phyloP scores from a whole-genome alignment of 768 basidiomycete genomes.

The Psilocybe subaeruginosa region DNA sequence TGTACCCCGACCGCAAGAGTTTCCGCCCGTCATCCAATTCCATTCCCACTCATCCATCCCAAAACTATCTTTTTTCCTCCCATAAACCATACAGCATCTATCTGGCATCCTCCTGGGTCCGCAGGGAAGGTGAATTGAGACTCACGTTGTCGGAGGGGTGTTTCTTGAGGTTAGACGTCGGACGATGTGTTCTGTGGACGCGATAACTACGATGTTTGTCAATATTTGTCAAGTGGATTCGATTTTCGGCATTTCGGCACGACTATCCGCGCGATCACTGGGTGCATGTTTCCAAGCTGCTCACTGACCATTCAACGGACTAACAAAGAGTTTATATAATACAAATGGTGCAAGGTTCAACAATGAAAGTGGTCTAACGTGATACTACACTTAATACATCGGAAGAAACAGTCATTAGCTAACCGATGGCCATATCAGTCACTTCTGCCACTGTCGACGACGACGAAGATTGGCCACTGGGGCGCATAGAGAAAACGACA shows the following conservation, averaged over 20 bases:
- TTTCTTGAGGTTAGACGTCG: constrained; percentile 36
- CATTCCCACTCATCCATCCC: constrained; percentile 29
- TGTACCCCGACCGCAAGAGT: constrained; percentile 8
- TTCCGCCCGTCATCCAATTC: constrained; percentile 28
- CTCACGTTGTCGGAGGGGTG: constrained; percentile 38
- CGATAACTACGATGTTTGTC: constrained; percentile 18
- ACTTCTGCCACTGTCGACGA: constrained; percentile 39
- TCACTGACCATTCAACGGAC: background rate
- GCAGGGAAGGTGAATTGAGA: constrained; percentile 15
- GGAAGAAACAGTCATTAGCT: background rate
- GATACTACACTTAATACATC: background rate
- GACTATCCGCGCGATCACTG: background rate
- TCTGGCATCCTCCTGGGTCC: background rate
- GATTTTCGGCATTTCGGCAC: background rate
- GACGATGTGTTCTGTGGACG: constrained; percentile 21
- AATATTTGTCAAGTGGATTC: background rate
- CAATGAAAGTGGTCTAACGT: background rate
- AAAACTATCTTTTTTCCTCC: constrained; percentile 13
- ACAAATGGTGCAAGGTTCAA: background rate
- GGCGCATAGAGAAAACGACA: constrained; percentile 77
- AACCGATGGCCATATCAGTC: constrained; percentile 52
- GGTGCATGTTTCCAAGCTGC: background rate
- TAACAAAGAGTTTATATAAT: background rate
- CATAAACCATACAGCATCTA: constrained; percentile 4
- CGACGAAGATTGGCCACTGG: constrained; percentile 22